Base-by-base conservation (phyloP, 2,329 filamentous ascomycete species). In the Phialocephala subalpina region DNA sequence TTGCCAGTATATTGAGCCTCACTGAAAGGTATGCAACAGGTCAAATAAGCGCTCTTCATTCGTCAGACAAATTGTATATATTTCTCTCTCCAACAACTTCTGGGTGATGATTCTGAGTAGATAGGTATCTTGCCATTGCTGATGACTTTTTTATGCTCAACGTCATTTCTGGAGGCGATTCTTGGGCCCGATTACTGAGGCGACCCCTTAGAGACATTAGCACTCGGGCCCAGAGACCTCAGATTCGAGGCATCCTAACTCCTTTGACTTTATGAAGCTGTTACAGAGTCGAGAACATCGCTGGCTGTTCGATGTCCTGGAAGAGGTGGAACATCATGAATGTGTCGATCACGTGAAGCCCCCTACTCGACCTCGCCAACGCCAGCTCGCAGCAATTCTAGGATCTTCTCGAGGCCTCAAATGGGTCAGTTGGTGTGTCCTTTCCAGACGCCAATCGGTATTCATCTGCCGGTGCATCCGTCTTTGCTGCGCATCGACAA, bases 401-500 rank as follows among this genome's bases (percentile, higher is more conserved):
- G 11, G 18, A 16, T 16, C 3, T 12, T 40, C 18, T 16, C 18
- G 3, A 40, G 18, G 36, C 11, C 18, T 9, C 36, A 40, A 40
- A 3, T 16, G n/a, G n/a, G n/a, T 40, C 18, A 3, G 2, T 12
- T 40, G 8, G 16, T n/a, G 18, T 3, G 16, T 20, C 42, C 3
- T 45, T 20, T 8, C 42, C 7, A 45, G 18, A 18, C 20, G 12
- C 18, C 18, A 7, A 45, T 45, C 47, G 47, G 47, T 29, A 27
- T 52, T 52, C 47, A 52, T 52, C 47, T 52, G 47, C 47, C 47
- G 47, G 25, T 8, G n/a, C 3, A 9, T 9, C 47, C 47, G 47
- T 52, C 3, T 27, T 18, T 25, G 47, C 27, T 52, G 47, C 47
- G 27, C 9, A 18, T 29, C 47, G 8, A 25, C 47, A 27, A 27